Base-by-base conservation (phyloP, 2,329 filamentous ascomycete species). In the Eutypa lata region DNA sequence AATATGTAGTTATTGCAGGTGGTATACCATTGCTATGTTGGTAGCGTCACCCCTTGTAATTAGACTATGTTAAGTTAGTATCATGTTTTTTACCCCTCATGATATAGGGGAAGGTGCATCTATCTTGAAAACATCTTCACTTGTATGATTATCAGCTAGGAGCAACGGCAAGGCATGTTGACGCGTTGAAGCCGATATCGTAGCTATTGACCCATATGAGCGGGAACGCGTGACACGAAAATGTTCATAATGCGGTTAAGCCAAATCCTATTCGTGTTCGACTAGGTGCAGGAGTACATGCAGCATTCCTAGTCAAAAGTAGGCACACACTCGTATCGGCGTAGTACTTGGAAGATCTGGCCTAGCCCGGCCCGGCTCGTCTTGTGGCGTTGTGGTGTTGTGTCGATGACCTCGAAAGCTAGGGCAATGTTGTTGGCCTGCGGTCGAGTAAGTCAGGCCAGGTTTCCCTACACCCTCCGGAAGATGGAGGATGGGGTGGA, bases 201-300 rank as follows among this genome's bases (percentile, higher is more conserved):
- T 38, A 5, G n/a, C 13, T 16, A 38, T 16, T 38, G n/a, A 18
- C 35, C 35, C 35, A 38, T 38, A 38, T 14, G 35, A 18, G 35
- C 35, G 35, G 35, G 35, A 38, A 38, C 35, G 35, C 35, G 35
- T 38, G 35, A 38, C 35, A 38, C 35, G n/a, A 18, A 35, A 35
- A 38, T 16, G n/a, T 38, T 44, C 11, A 19, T 13, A 44, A 44
- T 44, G 42, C 35, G 35, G 35, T 38, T 38, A 38, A 38, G 35
- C 35, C 35, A 38, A 18, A 38, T 26, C 10, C 19, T 21, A 26
- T n/a, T 44, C 42, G 42, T 44, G 42, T 44, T 24, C 42, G 40
- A 44, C 42, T 44, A 44, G 42, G 42, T 44, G 42, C 42, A 44
- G 42, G 14, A 44, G 42, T 26, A 44, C 22, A 44, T 44, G 42